Conservation (phyloP, 2,329 filamentous ascomycete genomes). For the Pyrenochaeta sp. region DNA sequence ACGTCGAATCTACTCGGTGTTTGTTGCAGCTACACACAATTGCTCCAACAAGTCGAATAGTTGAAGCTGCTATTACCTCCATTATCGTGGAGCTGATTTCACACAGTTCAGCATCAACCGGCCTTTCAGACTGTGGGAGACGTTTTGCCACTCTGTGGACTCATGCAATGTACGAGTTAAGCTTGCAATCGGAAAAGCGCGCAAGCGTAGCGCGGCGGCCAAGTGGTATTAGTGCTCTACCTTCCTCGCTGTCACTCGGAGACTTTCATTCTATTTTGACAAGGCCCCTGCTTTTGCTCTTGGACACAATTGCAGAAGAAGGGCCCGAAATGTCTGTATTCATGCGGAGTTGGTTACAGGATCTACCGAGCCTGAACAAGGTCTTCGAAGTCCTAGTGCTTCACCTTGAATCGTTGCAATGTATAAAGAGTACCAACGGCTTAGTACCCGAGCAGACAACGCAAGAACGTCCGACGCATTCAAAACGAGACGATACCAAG, state of each 20-base stretch:
- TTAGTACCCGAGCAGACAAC: constrained; percentile 17
- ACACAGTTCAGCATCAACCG: background rate
- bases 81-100: constrained; percentile 60
- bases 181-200: constrained; percentile 45
- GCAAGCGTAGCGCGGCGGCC: constrained; percentile 36
- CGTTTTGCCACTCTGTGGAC: constrained; percentile 82
- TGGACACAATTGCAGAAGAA: constrained; percentile 80
- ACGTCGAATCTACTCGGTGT: constrained; percentile 88
- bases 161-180: constrained; percentile 65
- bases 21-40: constrained; percentile 88
- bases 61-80: constrained; percentile 80
- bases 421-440: constrained; percentile 27
- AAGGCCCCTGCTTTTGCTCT: constrained; percentile 79
- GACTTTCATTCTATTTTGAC: constrained; percentile 78
- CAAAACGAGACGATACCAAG: constrained; percentile 70
- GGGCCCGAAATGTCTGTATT: constrained; percentile 78
- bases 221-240: constrained; percentile 39
- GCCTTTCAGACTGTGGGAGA: constrained; percentile 64
- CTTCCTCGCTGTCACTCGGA: constrained; percentile 50
- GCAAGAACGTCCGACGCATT: constrained; percentile 2
- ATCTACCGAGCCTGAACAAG: constrained; percentile 61
- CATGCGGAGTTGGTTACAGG: constrained; percentile 82
- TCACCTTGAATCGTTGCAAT: constrained; percentile 44
- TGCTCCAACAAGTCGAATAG: constrained; percentile 71
- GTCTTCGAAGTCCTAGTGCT: constrained; percentile 50